phyloP scores from a whole-genome alignment of 2,329 filamentous ascomycete species.

The Alternaria sp. region DNA sequence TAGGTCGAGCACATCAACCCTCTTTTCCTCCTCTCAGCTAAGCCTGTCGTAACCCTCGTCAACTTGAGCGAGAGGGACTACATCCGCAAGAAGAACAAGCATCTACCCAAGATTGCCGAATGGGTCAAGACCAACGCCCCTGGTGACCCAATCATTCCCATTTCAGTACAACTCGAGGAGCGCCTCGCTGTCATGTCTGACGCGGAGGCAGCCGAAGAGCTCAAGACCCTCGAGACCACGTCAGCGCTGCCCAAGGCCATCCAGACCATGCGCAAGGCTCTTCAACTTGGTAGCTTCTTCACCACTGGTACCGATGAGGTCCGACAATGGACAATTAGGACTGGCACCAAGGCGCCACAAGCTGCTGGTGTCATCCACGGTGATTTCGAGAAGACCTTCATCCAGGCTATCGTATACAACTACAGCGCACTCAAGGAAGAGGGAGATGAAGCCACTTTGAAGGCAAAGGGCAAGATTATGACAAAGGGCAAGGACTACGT shows the following conservation, averaged over 20 bases:
- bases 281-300: constrained; percentile 96
- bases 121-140: constrained; percentile 93
- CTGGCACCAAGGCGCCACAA: constrained; percentile 95
- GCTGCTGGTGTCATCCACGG: constrained; percentile 98
- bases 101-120: constrained; percentile 89
- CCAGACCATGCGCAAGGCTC: constrained; percentile 87
- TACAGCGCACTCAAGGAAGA: constrained; percentile 81
- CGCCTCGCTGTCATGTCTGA: constrained; percentile 84
- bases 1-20: constrained; percentile 98
- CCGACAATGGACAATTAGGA: constrained; percentile 96
- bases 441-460: constrained; percentile 87
- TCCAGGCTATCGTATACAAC: constrained; percentile 95
- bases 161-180: constrained; percentile 93
- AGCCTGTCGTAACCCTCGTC: constrained; percentile 95
- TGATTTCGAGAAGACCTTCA: constrained; percentile 99
- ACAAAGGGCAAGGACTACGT: constrained; percentile 99
- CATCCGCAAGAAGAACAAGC: constrained; percentile 99
- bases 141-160: constrained; percentile 89
- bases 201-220: constrained; percentile 80
- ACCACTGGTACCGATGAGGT: constrained; percentile 96
- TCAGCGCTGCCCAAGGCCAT: constrained; percentile 93
- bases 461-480: constrained; percentile 94
- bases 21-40: constrained; percentile 91
- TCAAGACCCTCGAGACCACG: constrained; percentile 85
- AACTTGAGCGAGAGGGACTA: constrained; percentile 98